A percentile compares a stretch with the other conserved stretches of the same genome.
These are phyloP conservation scores for Domatiomyces globalis DNA, from an alignment of 2,329 filamentous ascomycete genomes.

Conservation along the genomic window DNA sequence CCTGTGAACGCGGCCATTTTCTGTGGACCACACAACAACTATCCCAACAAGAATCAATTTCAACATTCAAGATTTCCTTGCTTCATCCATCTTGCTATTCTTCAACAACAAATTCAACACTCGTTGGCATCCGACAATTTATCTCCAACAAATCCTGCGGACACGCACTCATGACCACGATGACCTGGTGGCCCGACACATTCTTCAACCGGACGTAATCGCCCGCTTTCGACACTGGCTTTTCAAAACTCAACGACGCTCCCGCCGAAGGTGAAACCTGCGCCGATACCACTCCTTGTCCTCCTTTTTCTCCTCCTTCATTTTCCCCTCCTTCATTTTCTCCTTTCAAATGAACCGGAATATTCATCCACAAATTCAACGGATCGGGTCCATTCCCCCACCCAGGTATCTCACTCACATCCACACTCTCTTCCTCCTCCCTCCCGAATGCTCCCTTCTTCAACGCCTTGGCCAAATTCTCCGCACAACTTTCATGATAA, in stretches of 20 bases:
- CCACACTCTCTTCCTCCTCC: constrained; percentile 7
- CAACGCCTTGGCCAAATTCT: constrained; percentile 26
- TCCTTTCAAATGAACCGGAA: constrained; percentile 18
- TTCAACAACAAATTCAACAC: constrained; percentile 18
- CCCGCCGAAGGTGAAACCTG: constrained; percentile 2
- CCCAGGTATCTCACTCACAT: constrained; percentile 6
- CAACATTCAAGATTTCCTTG: not conserved
- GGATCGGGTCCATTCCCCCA: constrained; percentile 27
- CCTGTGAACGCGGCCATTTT: not conserved
- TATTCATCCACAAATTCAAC: constrained; percentile 34
- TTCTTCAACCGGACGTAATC: constrained; percentile 25
- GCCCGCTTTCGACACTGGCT: constrained; percentile 24
- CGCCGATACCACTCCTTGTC: not conserved
- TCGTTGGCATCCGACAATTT: constrained; percentile 25
- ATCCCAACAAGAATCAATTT: not conserved
- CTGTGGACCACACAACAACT: constrained; percentile 6
- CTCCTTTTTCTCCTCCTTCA: not conserved
- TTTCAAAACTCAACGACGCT: constrained; percentile 22
- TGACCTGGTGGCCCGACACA: constrained; percentile 20
- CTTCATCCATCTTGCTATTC: not conserved
- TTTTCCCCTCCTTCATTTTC: not conserved
- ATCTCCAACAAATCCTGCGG: constrained; percentile 29
- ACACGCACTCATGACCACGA: constrained; percentile 31
- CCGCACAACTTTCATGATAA: constrained; percentile 29
- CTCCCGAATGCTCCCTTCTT: constrained; percentile 18